Base-by-base conservation (phyloP, 1,139 yeast species). In the Zygosaccharomyces sapae region DNA sequence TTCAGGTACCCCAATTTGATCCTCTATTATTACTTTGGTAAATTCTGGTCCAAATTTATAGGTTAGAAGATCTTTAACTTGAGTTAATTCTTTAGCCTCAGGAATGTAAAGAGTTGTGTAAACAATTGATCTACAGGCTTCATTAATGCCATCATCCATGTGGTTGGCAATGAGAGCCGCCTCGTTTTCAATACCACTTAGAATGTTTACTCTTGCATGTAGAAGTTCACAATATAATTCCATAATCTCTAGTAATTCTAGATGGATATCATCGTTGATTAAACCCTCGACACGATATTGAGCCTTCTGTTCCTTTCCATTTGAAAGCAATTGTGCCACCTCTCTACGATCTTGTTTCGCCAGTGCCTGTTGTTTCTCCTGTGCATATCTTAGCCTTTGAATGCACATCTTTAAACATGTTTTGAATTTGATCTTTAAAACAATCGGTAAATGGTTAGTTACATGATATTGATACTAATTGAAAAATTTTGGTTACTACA, bases 141-240 rank as follows among this genome's bases (percentile, higher is more conserved):
- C 96, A 50, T 78, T 61, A 7, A 63, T 59, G 10, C 68, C 69
- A 40, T 65, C 66, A 7, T 62, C 66, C 30, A 50, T 56, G 41
- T 63, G 68, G 10, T 57, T 51, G 22, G 56, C 53, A 6, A 57
- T 62, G 16, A 64, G 48, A 19, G 50, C 55, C 1, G 51, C 54
- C 38, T 67, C 67, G 40, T 77, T 72, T 10, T 46, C 46, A 10
- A 64, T 56, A 9, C 45, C 53, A 24, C 49, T 52, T 33, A 85
- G 61, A 40, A 86, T 70, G 9, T 80, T 74, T 20, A 85, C 77
- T 47, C 97, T 72, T 0, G 96, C 96, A 46, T 86, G 75, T 13
- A 88, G 67, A 19, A 90, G 70, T 65, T 90, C 96, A 62, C 96
- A 85, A 64, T 88, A 87, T 22, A 90, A 71, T 66, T 88, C 96